A percentile compares a stretch with the other conserved stretches of the same genome.
phyloP scores from a whole-genome alignment of 345 rosid species.

The Lumnitzera racemosa region DNA sequence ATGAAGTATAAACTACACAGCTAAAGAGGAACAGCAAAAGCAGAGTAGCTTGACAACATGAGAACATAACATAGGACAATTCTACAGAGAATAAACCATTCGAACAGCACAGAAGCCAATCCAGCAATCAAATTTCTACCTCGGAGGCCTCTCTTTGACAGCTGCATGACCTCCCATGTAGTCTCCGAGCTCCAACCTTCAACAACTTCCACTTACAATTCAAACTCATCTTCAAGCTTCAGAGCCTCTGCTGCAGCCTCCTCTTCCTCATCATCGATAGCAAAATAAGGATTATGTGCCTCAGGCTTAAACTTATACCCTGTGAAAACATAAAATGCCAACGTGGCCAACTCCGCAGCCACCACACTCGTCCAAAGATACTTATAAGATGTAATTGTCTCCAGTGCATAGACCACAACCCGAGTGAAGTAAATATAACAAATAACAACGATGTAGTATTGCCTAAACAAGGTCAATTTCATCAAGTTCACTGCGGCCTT shows the following conservation, averaged over 20 bases:
- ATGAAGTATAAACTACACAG: too few species aligned
- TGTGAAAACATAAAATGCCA: slow-evolving; percentile 80
- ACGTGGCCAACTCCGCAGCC: slow-evolving; percentile 79
- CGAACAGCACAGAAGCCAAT: background rate
- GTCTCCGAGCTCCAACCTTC: slow-evolving; percentile 2
- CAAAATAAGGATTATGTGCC: slow-evolving; percentile 92
- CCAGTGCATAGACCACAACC: slow-evolving; percentile 78
- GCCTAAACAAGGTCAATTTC: slow-evolving; percentile 89
- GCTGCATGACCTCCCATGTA: slow-evolving; percentile 9
- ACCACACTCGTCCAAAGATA: slow-evolving; percentile 88
- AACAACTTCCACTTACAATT: slow-evolving; percentile 34
- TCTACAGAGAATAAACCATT: background rate
- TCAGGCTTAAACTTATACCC: slow-evolving; percentile 90
- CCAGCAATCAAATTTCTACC: slow-evolving; percentile 15
- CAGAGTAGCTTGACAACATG: background rate
- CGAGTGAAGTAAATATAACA: slow-evolving; percentile 95
- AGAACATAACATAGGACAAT: background rate
- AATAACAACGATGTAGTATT: slow-evolving; percentile 89
- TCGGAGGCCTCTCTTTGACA: slow-evolving; percentile 8
- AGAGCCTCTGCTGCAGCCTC: slow-evolving; percentile 93
- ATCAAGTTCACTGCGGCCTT: slow-evolving; percentile 92
- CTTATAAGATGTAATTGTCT: slow-evolving; percentile 86
- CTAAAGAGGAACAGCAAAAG: too few species aligned
- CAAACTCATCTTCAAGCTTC: slow-evolving; percentile 98
- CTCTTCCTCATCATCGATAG: slow-evolving; percentile 91